A percentile compares a stretch with the other conserved stretches of the same genome.
Evolutionary conservation across 345 rosid species (phyloP).

Genomic region (Linum lewisii): DNA sequence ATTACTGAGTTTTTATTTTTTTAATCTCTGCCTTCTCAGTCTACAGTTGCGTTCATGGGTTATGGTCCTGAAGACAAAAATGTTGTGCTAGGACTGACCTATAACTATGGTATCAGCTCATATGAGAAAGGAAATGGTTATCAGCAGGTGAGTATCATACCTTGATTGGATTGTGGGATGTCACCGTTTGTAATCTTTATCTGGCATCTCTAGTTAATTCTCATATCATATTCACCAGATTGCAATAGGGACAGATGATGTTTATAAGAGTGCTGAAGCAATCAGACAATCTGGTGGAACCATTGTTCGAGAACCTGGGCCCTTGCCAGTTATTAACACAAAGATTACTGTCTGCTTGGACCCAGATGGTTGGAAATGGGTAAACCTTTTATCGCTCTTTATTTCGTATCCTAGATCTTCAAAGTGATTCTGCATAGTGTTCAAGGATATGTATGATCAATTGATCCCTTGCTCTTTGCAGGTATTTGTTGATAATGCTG

Average conservation of each 20-base stretch:
- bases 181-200: no score
- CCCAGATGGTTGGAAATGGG: conserved; percentile 8
- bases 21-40: conserved; percentile 8
- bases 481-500: conserved; percentile 34
- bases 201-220: background rate
- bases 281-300: conserved; percentile 2
- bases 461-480: conserved; percentile 9
- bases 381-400: background rate
- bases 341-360: conserved; percentile 7
- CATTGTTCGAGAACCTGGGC: conserved; percentile 4
- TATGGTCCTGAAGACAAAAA: background rate
- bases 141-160: background rate
- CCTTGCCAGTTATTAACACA: conserved; percentile 6
- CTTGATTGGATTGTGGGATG: background rate
- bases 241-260: conserved; percentile 9
- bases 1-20: no score
- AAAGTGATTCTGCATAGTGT: background rate
- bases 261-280: conserved; percentile 8
- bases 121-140: conserved; percentile 10
- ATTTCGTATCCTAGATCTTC: background rate
- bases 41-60: conserved; percentile 10
- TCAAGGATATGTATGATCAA: background rate
- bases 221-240: background rate
- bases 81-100: background rate
- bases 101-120: conserved; percentile 3